Conservation (phyloP, 2,329 filamentous ascomycete genomes). For the Cercospora berteroae region DNA sequence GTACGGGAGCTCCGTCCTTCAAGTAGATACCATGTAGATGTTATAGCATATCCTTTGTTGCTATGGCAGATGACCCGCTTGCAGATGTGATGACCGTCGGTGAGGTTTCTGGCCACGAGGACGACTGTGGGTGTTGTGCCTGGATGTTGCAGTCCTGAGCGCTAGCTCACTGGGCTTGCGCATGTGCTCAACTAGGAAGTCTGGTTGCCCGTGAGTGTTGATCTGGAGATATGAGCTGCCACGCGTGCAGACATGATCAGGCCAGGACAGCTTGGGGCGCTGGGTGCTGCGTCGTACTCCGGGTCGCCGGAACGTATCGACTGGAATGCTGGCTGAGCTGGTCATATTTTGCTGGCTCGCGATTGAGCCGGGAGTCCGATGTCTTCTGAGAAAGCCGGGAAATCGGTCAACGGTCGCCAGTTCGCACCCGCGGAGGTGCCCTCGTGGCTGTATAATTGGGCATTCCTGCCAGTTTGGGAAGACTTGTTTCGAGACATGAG, state of each 20-base stretch:
- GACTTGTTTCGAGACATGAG: neutral
- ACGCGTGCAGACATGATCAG: neutral
- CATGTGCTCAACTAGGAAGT: neutral
- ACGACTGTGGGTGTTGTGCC: neutral
- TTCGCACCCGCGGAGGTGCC: neutral
- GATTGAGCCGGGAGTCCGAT: neutral
- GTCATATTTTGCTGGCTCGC: neutral
- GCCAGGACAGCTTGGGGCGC: neutral
- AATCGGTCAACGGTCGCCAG: neutral
- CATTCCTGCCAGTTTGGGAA: neutral
- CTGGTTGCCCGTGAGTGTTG: neutral
- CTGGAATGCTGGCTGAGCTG: neutral
- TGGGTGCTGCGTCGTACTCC: neutral
- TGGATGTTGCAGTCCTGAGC: neutral
- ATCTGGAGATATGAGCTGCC: neutral
- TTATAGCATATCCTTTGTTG: conserved; percentile 12
- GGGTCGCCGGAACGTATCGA: neutral
- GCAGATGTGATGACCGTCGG: neutral
- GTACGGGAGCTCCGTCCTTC: conserved; percentile 8
- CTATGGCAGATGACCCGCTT: conserved; percentile 8
- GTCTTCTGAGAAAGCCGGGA: neutral
- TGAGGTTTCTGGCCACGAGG: neutral
- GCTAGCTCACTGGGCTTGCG: neutral
- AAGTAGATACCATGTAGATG: conserved; percentile 5
- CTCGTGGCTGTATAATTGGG: neutral